Base-by-base conservation (phyloP, 441 rosid species). In the Brassica balearica region DNA sequence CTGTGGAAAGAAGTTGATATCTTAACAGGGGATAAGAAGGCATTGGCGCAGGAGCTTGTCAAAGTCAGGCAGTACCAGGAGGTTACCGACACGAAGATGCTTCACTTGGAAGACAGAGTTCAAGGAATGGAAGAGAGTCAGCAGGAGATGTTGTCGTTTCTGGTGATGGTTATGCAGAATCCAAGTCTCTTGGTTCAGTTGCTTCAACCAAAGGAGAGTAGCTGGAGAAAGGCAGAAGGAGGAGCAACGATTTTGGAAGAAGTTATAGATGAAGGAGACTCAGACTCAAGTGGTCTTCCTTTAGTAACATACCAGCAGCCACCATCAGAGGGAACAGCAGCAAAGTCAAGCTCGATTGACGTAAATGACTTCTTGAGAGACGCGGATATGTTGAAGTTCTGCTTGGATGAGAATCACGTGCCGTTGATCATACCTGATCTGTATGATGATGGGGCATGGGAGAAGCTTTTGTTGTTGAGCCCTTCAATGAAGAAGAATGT, bases 111-210 rank as follows among this genome's bases (percentile, higher is more conserved):
- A 82, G 95, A 93, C 32, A 85, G 88, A n/a, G 74, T 95, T 71
- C 94, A 92, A 75, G 95, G 96, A 63, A 92, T 93, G 94, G 99
- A 95, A 85, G 89, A 88, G 84, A 89, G 87, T 77, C 98, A 92
- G 80, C 96, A 93, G 69, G 95, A 92, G 88, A 85, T 95, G 99
- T 87, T 95, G 32, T 95, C 99, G 6, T 93, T 95, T 83, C 79
- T 95, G 67, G 89, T 90, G 27, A 88, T 90, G 99, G 97, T 90
- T 32, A 86, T 95, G 91, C 93, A 93, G 85, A 89, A 78, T 71
- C 99, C 99, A 0, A 87, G 89, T 61, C 82, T 95, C 75, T 77
- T 95, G 77, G 84, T 83, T 80, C 96, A 93, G 87, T 82, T 95
- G 77, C 90, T 93, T 73, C 85, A 89, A 8, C 90, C 92, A 1